Conservation (phyloP, 306 rosid species). For the Cicer chorassanicum region DNA sequence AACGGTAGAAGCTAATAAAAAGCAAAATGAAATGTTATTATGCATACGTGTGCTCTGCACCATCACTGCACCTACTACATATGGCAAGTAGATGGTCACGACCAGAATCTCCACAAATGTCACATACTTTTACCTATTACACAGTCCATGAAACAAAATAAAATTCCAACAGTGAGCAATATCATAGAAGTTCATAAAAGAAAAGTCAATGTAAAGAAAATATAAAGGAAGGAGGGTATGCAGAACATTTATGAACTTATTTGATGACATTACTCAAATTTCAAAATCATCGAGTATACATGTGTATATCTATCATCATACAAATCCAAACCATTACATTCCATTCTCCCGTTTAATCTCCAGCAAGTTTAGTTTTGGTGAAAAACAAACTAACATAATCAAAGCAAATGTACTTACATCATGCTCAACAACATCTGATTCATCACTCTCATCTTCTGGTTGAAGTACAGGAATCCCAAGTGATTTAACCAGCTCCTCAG, state of each 20-base stretch:
- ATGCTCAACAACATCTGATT: constrained; percentile 72
- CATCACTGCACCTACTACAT: constrained; percentile 90
- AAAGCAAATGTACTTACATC: constrained; percentile 66
- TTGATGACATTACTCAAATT: constrained; percentile 23
- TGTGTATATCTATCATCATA: not conserved
- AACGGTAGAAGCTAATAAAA: constrained; percentile 33
- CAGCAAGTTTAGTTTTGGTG: constrained; percentile 26
- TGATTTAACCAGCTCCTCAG: constrained; percentile 52
- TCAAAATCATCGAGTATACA: constrained; percentile 9
- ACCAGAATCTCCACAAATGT: constrained; percentile 97
- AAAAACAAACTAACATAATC: constrained; percentile 10
- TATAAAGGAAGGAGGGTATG: not conserved
- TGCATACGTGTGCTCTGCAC: constrained; percentile 97
- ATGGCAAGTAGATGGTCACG: constrained; percentile 85
- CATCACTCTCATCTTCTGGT: constrained; percentile 68
- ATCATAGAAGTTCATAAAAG: constrained; percentile 27
- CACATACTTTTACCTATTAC: constrained; percentile 89
- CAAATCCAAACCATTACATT: constrained; percentile 28
- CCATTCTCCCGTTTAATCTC: constrained; percentile 19
- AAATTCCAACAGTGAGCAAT: constrained; percentile 15
- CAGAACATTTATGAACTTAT: constrained; percentile 25
- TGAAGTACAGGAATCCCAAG: constrained; percentile 50
- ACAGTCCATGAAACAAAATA: constrained; percentile 30
- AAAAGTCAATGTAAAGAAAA: constrained; percentile 20
- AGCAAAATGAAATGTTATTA: constrained; percentile 23